Percentiles rank a stretch among this genome's conserved stretches.
These are phyloP conservation scores for Macrolepiota dolichaula DNA, from an alignment of 768 basidiomycete genomes.

Conservation along the genomic window DNA sequence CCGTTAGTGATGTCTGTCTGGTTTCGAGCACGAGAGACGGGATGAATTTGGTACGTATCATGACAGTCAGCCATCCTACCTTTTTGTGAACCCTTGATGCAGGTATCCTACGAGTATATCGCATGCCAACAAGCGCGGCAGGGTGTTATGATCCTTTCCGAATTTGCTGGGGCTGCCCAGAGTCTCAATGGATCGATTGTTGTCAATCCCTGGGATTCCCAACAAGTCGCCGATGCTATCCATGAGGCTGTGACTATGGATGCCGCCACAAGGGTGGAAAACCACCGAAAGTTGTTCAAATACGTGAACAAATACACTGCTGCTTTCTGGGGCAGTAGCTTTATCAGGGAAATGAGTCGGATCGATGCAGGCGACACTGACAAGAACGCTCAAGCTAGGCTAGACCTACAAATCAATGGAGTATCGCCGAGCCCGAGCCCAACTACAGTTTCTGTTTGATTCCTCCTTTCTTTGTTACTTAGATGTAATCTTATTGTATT, in stretches of 20 bases:
- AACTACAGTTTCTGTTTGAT: background rate
- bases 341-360: slow-evolving; percentile 80
- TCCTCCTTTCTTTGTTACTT: background rate
- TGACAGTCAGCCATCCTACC: background rate
- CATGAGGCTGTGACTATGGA: slow-evolving; percentile 93
- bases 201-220: slow-evolving; percentile 99
- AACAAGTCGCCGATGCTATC: slow-evolving; percentile 96
- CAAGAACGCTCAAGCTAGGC: background rate
- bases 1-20: slow-evolving; percentile 93
- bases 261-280: slow-evolving; percentile 76
- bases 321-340: slow-evolving; percentile 88
- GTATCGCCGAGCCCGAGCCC: background rate
- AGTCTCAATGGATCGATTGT: slow-evolving; percentile 93
- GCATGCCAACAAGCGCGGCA: slow-evolving; percentile 91
- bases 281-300: slow-evolving; percentile 94
- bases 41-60: slow-evolving; percentile 87
- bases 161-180: slow-evolving; percentile 97
- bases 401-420: background rate
- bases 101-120: slow-evolving; percentile 99
- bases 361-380: slow-evolving; percentile 41
- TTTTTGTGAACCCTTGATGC: slow-evolving; percentile 25
- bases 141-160: slow-evolving; percentile 96
- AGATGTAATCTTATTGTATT: slow-evolving; percentile 9
- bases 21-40: slow-evolving; percentile 95
- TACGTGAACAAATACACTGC: slow-evolving; percentile 95